These are phyloP conservation scores for Skeletonema costatum DNA, from an alignment of 108 stramenopile genomes.

Conservation along the genomic window DNA sequence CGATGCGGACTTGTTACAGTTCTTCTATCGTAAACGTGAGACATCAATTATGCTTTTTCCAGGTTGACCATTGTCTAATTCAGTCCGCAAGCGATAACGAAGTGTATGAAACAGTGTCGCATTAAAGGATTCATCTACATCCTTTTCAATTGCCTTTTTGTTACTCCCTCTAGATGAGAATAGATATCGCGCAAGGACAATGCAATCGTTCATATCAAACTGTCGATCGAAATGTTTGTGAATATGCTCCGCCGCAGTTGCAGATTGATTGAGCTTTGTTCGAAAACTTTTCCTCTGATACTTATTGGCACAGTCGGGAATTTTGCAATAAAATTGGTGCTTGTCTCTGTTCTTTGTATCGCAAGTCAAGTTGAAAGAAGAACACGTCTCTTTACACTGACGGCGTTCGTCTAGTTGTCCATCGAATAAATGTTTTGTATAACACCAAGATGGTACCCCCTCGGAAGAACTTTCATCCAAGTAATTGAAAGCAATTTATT, in stretches of 20 bases:
- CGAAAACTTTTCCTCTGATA: background rate
- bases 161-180: background rate
- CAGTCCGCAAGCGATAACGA: constrained; percentile 3
- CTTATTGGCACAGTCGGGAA: background rate
- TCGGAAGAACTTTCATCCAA: constrained; percentile 2
- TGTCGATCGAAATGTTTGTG: background rate
- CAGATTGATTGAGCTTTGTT: background rate
- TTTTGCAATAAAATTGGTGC: too few species aligned
- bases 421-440: background rate
- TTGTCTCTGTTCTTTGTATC: too few species aligned
- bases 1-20: constrained; percentile 4
- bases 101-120: constrained; percentile 12
- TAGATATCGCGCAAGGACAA: constrained; percentile 4
- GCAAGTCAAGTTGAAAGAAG: too few species aligned
- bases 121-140: constrained; percentile 1
- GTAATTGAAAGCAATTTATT: constrained; percentile 57
- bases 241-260: constrained; percentile 14
- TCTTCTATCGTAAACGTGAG: constrained; percentile 12
- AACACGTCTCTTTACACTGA: too few species aligned
- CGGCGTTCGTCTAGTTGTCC: background rate
- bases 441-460: constrained; percentile 7
- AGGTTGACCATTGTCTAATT: background rate
- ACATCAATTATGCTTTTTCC: constrained; percentile 7
- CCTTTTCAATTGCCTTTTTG: background rate
- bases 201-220: background rate